A percentile compares a stretch with the other conserved stretches of the same genome.
phyloP scores from a whole-genome alignment of 1,139 yeast genomes.

The Kodamaea alishanica region DNA sequence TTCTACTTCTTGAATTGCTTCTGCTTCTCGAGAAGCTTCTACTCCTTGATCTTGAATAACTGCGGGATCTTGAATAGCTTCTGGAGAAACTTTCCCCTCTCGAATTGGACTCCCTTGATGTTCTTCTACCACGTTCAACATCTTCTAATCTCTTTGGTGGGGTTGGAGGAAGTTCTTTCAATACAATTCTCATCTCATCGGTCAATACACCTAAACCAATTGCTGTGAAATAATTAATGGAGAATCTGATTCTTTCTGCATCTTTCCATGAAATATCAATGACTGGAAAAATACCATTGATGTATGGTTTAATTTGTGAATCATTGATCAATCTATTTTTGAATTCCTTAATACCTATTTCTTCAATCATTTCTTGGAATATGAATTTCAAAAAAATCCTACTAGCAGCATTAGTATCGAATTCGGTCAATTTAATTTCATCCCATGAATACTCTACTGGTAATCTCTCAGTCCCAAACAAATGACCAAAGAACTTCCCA shows the following conservation, averaged over 20 bases:
- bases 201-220: conserved; percentile 84
- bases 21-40: conserved; percentile 17
- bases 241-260: conserved; percentile 65
- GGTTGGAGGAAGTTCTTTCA: conserved; percentile 34
- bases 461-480: conserved; percentile 67
- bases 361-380: conserved; percentile 77
- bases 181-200: conserved; percentile 68
- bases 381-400: conserved; percentile 80
- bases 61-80: conserved; percentile 10
- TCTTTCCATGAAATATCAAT: conserved; percentile 37
- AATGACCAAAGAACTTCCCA: conserved; percentile 84
- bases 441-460: conserved; percentile 51
- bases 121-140: conserved; percentile 1
- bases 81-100: conserved; percentile 10
- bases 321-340: conserved; percentile 49
- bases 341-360: conserved; percentile 58
- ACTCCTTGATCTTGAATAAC: conserved; percentile 18
- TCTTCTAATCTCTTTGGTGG: conserved; percentile 11
- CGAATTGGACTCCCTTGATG: neutral
- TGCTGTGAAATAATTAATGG: conserved; percentile 90
- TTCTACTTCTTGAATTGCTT: conserved; percentile 4
- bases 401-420: conserved; percentile 71
- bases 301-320: conserved; percentile 39
- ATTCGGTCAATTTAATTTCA: conserved; percentile 60
- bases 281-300: conserved; percentile 50